phyloP scores from a whole-genome alignment of 129 eudicot species.

The Tagetes erecta region DNA sequence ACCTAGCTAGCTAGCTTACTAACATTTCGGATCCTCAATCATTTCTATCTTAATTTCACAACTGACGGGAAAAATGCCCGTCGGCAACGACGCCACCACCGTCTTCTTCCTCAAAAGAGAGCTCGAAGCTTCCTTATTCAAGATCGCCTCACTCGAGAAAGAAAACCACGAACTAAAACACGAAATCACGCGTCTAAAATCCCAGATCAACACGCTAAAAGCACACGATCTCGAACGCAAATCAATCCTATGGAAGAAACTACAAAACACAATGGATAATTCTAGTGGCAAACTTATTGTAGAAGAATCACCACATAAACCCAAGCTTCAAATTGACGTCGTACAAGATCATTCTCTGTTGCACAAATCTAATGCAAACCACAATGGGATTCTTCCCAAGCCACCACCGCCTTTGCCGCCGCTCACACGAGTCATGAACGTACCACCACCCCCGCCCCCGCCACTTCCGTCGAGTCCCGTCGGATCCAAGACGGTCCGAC shows the following conservation, averaged over 20 bases:
- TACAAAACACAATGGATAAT: constrained; percentile 48
- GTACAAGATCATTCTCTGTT: neutral
- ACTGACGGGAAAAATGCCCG: neutral
- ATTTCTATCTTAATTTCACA: too few relatives aligned
- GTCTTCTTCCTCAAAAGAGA: constrained; percentile 48
- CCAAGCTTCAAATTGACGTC: constrained; percentile 31
- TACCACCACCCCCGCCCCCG: constrained; percentile 83
- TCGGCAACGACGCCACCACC: constrained; percentile 27
- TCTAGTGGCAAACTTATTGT: constrained; percentile 21
- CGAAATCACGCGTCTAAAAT: constrained; percentile 49
- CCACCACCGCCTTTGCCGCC: constrained; percentile 35
- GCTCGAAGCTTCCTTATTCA: constrained; percentile 55
- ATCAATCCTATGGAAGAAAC: constrained; percentile 61
- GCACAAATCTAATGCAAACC: constrained; percentile 20
- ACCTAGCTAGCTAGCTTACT: too few relatives aligned
- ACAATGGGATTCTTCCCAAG: constrained; percentile 24
- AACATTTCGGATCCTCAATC: too few relatives aligned
- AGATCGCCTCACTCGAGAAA: constrained; percentile 50
- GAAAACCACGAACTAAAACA: constrained; percentile 67
- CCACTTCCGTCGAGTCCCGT: constrained; percentile 52
- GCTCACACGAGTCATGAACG: constrained; percentile 24
- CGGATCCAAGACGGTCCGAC: constrained; percentile 59
- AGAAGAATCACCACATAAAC: constrained; percentile 40
- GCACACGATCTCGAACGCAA: constrained; percentile 73
- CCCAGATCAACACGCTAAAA: constrained; percentile 55